phyloP scores from a whole-genome alignment of 345 rosid genomes.

The Cardiospermum halicacabum region DNA sequence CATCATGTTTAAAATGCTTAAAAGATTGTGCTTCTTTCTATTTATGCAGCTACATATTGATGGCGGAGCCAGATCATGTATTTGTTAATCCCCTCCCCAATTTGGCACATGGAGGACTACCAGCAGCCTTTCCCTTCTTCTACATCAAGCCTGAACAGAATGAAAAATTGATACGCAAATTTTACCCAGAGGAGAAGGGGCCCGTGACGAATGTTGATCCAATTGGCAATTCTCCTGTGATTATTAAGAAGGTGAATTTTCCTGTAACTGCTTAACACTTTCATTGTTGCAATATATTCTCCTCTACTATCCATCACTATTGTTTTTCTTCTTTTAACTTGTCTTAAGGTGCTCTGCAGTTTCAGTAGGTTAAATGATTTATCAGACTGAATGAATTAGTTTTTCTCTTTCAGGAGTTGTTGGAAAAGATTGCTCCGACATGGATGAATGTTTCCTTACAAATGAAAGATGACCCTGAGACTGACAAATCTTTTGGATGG shows the following conservation, averaged over 20 bases:
- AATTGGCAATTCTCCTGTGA: slow-evolving; percentile 86
- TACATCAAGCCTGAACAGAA: slow-evolving; percentile 67
- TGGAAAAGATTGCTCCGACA: slow-evolving; percentile 89
- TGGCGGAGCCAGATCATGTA: slow-evolving; percentile 97
- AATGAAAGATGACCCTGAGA: slow-evolving; percentile 93
- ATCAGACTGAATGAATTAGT: background rate
- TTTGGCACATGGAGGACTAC: slow-evolving; percentile 57
- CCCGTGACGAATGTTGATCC: slow-evolving; percentile 76
- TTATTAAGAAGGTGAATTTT: slow-evolving; percentile 60
- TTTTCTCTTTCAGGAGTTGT: slow-evolving; percentile 45
- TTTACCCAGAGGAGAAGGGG: slow-evolving; percentile 64
- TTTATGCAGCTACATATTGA: slow-evolving; percentile 66
- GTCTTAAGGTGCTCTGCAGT: background rate
- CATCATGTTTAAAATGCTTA: background rate
- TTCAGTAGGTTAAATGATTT: slow-evolving; percentile 11
- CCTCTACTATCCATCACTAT: background rate
- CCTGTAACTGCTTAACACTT: background rate
- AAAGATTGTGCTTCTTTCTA: slow-evolving; percentile 7
- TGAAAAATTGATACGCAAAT: slow-evolving; percentile 56
- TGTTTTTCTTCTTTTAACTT: slow-evolving; percentile 9
- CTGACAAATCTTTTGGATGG: slow-evolving; percentile 97
- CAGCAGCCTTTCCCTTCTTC: slow-evolving; percentile 89
- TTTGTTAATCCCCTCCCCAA: slow-evolving; percentile 82
- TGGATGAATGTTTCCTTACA: slow-evolving; percentile 94
- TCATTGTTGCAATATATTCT: background rate